A percentile compares a stretch with the other conserved stretches of the same genome.
Conservation (phyloP, 306 rosid genomes). For the Citrullus amarus region DNA sequence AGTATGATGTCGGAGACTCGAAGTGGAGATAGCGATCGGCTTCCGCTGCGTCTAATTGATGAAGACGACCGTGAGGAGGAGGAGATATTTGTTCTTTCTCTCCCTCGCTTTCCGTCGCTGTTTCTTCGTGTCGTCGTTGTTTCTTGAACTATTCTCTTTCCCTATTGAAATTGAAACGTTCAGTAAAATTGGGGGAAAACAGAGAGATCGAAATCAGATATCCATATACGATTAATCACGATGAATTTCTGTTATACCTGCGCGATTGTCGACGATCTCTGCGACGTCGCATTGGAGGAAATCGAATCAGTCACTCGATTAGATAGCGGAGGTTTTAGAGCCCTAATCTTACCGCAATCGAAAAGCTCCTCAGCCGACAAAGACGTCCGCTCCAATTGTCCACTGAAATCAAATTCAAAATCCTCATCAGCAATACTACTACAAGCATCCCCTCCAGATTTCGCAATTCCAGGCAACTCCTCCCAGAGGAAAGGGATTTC, state of each 20-base stretch:
- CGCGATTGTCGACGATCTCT: conserved; percentile 4
- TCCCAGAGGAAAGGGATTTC: conserved; percentile 49
- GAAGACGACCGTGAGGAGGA: not conserved
- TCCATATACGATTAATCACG: not conserved
- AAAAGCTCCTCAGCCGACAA: conserved; percentile 75
- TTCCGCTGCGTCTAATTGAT: conserved; percentile 29
- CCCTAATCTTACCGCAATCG: conserved; percentile 60
- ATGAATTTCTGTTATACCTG: not conserved
- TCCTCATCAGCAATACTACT: conserved; percentile 11
- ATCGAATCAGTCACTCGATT: conserved; percentile 16
- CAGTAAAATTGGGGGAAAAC: not conserved
- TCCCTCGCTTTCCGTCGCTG: conserved; percentile 25
- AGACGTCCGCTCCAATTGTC: conserved; percentile 27
- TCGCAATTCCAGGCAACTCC: conserved; percentile 44
- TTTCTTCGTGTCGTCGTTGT: conserved; percentile 19
- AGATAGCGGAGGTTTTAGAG: conserved; percentile 47
- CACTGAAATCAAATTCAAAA: conserved; percentile 54
- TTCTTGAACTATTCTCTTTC: conserved; percentile 28
- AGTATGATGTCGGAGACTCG: conserved; percentile 47
- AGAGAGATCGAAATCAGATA: not conserved
- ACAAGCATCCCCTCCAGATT: conserved; percentile 8
- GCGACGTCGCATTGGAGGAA: conserved; percentile 13
- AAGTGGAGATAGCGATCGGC: conserved; percentile 65
- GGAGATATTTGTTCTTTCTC: conserved; percentile 20
- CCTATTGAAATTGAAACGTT: conserved; percentile 11